These are phyloP conservation scores for Tephrocybe sp. DNA, from an alignment of 768 basidiomycete species.

Conservation along the genomic window DNA sequence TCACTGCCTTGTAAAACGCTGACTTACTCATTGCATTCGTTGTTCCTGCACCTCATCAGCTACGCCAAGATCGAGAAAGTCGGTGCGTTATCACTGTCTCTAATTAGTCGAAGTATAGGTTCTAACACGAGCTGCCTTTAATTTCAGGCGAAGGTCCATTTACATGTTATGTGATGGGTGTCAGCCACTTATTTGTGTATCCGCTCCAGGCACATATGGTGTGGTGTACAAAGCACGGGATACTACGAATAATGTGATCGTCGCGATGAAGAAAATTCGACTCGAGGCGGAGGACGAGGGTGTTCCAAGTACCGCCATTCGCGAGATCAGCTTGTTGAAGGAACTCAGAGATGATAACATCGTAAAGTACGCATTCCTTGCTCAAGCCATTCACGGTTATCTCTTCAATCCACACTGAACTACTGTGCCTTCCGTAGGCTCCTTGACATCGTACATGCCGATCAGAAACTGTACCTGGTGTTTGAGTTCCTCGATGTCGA, in stretches of 20 bases:
- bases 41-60: constrained; percentile 38
- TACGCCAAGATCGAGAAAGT: constrained; percentile 99
- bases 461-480: constrained; percentile 96
- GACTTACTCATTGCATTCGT: constrained; percentile 12
- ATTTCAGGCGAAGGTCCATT: constrained; percentile 50
- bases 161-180: neutral
- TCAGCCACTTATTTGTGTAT: constrained; percentile 12
- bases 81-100: constrained; percentile 58
- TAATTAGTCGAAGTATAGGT: constrained; percentile 1
- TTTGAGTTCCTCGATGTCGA: constrained; percentile 98
- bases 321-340: constrained; percentile 96
- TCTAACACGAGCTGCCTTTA: constrained; percentile 4
- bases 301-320: constrained; percentile 95
- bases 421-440: constrained; percentile 48
- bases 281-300: constrained; percentile 99
- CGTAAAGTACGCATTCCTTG: constrained; percentile 60
- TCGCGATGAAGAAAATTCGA: constrained; percentile 98
- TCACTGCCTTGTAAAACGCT: constrained; percentile 13
- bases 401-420: neutral
- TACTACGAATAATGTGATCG: constrained; percentile 71
- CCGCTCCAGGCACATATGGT: constrained; percentile 83
- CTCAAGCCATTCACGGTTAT: neutral
- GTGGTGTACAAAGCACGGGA: constrained; percentile 98
- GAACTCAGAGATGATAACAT: constrained; percentile 96
- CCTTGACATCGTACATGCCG: constrained; percentile 94